These are phyloP conservation scores for Mortierella sp. DNA, from an alignment of 371 early-diverging fungal genomes.

Conservation along the genomic window DNA sequence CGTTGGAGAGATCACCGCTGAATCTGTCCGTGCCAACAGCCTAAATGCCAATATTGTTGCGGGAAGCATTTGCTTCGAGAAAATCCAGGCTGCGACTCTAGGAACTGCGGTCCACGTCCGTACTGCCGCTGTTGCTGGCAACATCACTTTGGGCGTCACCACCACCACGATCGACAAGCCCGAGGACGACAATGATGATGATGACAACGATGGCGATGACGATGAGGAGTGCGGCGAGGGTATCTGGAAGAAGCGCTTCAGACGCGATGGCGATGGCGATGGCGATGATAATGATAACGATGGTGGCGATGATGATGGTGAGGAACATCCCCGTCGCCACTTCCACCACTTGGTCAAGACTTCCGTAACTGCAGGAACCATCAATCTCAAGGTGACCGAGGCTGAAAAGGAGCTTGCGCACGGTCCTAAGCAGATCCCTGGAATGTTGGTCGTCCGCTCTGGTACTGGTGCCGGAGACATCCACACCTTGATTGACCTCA, in stretches of 20 bases:
- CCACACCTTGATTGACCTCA: constrained; percentile 16
- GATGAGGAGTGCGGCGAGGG: constrained; percentile 2
- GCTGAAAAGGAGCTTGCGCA: background rate
- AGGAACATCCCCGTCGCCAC: background rate
- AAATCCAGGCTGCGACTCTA: constrained; percentile 16
- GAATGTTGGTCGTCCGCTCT: constrained; percentile 16
- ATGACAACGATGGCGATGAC: constrained; percentile 8
- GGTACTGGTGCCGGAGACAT: constrained; percentile 8
- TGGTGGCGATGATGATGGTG: background rate
- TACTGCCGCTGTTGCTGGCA: constrained; percentile 1
- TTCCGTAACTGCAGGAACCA: background rate
- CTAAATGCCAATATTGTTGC: constrained; percentile 16
- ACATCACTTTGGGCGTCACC: constrained; percentile 20
- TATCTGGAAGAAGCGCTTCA: background rate
- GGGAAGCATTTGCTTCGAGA: constrained; percentile 18
- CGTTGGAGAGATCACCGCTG: constrained; percentile 23
- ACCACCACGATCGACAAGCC: constrained; percentile 2
- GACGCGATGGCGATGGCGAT: background rate
- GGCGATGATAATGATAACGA: background rate
- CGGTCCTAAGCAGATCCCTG: constrained; percentile 18
- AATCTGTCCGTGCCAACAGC: constrained; percentile 13
- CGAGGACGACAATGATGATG: constrained; percentile 14
- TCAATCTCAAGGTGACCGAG: background rate
- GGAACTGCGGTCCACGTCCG: constrained; percentile 14
- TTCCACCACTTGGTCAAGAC: background rate